phyloP scores from a whole-genome alignment of 208 protist species.

The Leishmania amazonensis region DNA sequence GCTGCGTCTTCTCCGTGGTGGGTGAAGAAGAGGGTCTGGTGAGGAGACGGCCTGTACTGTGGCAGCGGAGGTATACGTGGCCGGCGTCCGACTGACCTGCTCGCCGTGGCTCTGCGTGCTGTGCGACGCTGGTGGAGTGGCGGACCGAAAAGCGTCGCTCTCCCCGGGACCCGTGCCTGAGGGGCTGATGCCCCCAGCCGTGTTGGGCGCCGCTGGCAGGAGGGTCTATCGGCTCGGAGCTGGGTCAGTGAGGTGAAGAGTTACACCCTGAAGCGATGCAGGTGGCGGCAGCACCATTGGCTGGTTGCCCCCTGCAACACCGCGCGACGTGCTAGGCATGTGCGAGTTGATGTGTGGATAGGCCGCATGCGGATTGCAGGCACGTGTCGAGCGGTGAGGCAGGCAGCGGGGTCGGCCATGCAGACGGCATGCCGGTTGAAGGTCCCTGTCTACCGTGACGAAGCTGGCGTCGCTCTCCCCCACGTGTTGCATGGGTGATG shows the following conservation, averaged over 20 bases:
- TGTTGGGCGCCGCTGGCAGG: not conserved
- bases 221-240: not conserved
- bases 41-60: not conserved
- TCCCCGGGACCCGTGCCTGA: not conserved
- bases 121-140: not conserved
- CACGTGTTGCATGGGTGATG: too few species aligned
- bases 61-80: not conserved
- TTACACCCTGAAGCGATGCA: not conserved
- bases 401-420: not conserved
- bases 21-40: not conserved
- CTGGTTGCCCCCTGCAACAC: not conserved
- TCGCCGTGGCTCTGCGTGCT: not conserved
- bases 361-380: not conserved
- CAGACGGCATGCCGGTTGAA: not conserved
- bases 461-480: not conserved
- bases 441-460: not conserved
- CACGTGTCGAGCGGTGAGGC: not conserved
- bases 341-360: not conserved
- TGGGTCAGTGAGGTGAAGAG: not conserved
- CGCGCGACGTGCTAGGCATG: not conserved
- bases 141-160: not conserved
- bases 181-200: not conserved
- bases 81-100: not conserved
- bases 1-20: not conserved
- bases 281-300: not conserved